phyloP scores from a whole-genome alignment of 116 monocot genomes.

The Iris pallida region DNA sequence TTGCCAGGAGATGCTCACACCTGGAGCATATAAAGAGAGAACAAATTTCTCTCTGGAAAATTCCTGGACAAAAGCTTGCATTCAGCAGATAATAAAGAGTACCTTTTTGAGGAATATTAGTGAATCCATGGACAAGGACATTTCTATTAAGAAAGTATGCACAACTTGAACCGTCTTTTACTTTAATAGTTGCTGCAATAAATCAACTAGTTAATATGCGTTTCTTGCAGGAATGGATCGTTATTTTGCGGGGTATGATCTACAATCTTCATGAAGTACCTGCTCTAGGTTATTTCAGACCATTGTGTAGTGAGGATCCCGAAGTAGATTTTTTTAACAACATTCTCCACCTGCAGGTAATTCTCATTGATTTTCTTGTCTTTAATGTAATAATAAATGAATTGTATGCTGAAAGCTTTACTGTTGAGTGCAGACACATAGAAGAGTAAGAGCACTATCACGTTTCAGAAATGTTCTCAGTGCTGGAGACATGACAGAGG shows the following conservation, averaged over 20 bases:
- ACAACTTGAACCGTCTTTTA: too few relatives aligned
- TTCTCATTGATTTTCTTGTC: slow-evolving; percentile 5
- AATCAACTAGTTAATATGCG: too few relatives aligned
- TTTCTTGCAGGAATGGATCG: slow-evolving; percentile 82
- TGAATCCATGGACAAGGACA: slow-evolving; percentile 74
- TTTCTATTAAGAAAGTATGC: slow-evolving; percentile 57
- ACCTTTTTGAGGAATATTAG: slow-evolving; percentile 58
- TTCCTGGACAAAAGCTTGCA: slow-evolving; percentile 53
- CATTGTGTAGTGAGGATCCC: slow-evolving; percentile 61
- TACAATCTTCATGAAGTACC: slow-evolving; percentile 48
- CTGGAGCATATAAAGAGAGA: slow-evolving; percentile 5
- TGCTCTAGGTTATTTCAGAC: slow-evolving; percentile 43
- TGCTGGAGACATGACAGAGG: too few relatives aligned
- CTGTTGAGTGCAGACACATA: too few relatives aligned
- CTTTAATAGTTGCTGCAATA: too few relatives aligned
- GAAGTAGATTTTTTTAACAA: slow-evolving; percentile 91
- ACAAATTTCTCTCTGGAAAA: neutral
- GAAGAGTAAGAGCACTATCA: too few relatives aligned
- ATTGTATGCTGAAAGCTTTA: too few relatives aligned
- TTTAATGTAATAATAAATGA: too few relatives aligned
- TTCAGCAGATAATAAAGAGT: slow-evolving; percentile 46
- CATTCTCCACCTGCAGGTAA: slow-evolving; percentile 88
- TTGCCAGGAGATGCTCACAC: slow-evolving; percentile 7
- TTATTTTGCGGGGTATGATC: slow-evolving; percentile 64
- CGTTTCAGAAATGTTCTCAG: too few relatives aligned